Evolutionary conservation across 2,329 filamentous ascomycete species (phyloP).

Genomic region (Clathrospora elynae): DNA sequence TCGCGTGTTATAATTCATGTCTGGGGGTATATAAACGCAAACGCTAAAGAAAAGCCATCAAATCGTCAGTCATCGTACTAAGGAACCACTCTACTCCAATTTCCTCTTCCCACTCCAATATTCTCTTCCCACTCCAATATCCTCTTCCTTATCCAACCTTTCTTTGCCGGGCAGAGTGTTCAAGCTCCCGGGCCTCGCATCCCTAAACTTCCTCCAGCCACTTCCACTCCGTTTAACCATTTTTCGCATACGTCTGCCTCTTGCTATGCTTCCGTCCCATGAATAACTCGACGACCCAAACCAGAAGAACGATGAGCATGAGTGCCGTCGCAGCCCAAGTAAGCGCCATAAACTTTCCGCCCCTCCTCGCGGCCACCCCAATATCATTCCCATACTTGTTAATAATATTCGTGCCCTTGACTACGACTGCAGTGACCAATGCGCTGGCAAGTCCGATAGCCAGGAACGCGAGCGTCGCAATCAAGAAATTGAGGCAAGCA

Average conservation of each 20-base stretch:
- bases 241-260: conserved; percentile 24
- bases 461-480: conserved; percentile 59
- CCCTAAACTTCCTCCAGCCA: too few relatives aligned
- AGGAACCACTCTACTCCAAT: too few relatives aligned
- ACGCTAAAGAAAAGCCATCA: too few relatives aligned
- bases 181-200: too few relatives aligned
- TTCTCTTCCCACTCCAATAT: too few relatives aligned
- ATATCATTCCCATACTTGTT: conserved; percentile 59
- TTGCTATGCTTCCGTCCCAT: conserved; percentile 27
- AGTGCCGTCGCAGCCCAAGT: conserved; percentile 63
- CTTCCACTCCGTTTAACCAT: conserved; percentile 24
- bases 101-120: too few relatives aligned
- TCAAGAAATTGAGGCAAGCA: conserved; percentile 57
- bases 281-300: conserved; percentile 41
- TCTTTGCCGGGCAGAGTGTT: too few relatives aligned
- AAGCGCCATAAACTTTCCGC: conserved; percentile 61
- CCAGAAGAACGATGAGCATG: conserved; percentile 47
- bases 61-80: too few relatives aligned
- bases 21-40: too few relatives aligned
- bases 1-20: too few relatives aligned
- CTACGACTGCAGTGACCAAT: conserved; percentile 67
- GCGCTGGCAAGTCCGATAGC: conserved; percentile 74
- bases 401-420: conserved; percentile 59
- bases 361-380: conserved; percentile 57
- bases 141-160: too few relatives aligned